Percentiles rank a stretch among this genome's conserved stretches.
Evolutionary conservation across 768 basidiomycete genomes (phyloP).

Genomic region (Scleroderma citrinum): DNA sequence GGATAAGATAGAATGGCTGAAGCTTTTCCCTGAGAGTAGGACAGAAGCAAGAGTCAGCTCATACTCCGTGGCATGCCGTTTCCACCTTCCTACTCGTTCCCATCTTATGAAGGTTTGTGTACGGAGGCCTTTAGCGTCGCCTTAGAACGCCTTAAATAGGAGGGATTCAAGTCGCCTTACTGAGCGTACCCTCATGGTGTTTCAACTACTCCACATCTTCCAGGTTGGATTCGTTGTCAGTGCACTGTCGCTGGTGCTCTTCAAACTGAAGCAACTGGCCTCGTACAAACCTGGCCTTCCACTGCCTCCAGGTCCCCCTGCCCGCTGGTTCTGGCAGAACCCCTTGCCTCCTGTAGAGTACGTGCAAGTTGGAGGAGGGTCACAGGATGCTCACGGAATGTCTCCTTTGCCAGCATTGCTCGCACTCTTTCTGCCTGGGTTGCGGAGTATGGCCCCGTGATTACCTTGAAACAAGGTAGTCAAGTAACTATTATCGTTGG

Average conservation of each 20-base stretch:
- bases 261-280: neutral
- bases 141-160: neutral
- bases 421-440: constrained; percentile 45
- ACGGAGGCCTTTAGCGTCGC: neutral
- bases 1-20: too few relatives aligned
- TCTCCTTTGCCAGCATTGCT: constrained; percentile 8
- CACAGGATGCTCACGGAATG: neutral
- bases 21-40: too few relatives aligned
- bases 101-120: too few relatives aligned
- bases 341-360: constrained; percentile 15
- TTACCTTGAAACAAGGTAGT: constrained; percentile 45
- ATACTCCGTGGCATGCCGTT: too few relatives aligned
- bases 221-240: neutral
- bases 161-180: neutral
- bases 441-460: constrained; percentile 52
- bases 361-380: neutral
- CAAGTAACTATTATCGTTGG: constrained; percentile 15
- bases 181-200: neutral
- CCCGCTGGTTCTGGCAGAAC: constrained; percentile 20
- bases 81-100: too few relatives aligned
- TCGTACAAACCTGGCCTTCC: neutral
- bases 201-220: neutral
- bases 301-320: constrained; percentile 23
- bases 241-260: neutral
- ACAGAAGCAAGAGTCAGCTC: too few relatives aligned